Base-by-base conservation (phyloP, 164 flowering plant genomes). In the Echeveria elegans region DNA sequence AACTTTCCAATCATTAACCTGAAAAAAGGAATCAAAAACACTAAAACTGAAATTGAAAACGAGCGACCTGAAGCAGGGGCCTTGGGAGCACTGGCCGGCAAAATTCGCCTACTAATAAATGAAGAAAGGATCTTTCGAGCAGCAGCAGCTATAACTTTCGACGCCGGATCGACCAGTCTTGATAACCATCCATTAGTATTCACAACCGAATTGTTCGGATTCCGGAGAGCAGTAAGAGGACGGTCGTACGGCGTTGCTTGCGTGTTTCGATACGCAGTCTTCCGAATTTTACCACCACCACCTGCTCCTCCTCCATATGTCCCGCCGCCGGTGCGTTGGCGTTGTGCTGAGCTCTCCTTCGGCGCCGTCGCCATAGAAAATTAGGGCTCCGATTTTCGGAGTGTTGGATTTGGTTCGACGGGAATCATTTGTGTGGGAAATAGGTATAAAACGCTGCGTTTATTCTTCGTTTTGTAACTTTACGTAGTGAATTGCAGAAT, bases 151-250 rank as follows among this genome's bases (percentile, higher is more conserved):
- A 88, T 83, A 63, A 91, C 77, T 69, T 77, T 72, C 30, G 88
- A 85, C 29, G 96, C 96, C 2, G 97, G 97, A 78, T 91, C 91
- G 36, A 91, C 85, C 24, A 88, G 66, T 79, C 83, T 88, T 36
- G 88, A 80, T 14, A 88, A 61, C 91, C 93, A 91, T 0, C 87
- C 81, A 52, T 74, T 74, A 64, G 32, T 59, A 26, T 36, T 37
- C 11, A 45, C 15, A 5, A 18, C 31, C 10, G 29, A 64, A 12
- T 6, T 18, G 72, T 58, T 64, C 58, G 79, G 73, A 70, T 74
- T 77, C 29, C 86, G 56, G 18, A 78, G 47, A 11, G 82, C 77
- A 2, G 75, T 70, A 2, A 81, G 78, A 0, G 96, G 97, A 0
- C 97, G 85, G 67, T 86, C 91, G 68, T 91, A 91, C 14, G 97